Base-by-base conservation (phyloP, 371 early-diverging fungal genomes). In the Circinella minor region DNA sequence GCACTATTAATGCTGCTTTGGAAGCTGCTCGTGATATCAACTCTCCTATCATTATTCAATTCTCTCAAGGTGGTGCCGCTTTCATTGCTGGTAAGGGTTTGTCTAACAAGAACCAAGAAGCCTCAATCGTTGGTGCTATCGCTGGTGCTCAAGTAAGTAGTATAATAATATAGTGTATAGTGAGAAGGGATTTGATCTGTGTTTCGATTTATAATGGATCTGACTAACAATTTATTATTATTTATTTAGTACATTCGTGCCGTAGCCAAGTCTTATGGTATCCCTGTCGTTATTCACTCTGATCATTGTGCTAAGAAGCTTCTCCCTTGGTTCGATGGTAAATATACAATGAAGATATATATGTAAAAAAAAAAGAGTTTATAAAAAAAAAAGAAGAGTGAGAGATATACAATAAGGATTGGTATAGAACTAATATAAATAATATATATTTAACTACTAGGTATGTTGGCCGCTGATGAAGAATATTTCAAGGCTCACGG, bases 281-380 rank as follows among this genome's bases (percentile, higher is more conserved):
- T 95, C 70, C 96, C 96, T 66, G 95, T 95, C 66, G 78, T 92
- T 61, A 75, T 95, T 68, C 96, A 96, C 91, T 92, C 93, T 73
- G 96, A 96, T 80, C 96, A 96, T 89, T 96, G 96, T 83, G 96
- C 95, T 79, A 92, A 93, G 88, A 95, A 95, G 89, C 93, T 96
- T 69, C 87, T 96, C 61, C 95, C 95, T 49, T 96, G 96, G 96
- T 94, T 96, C 84, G 96, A 96, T 75, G 96, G 83, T 79, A 75
- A 72, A 65, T 14, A n/a, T 15, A 27, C 3, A 34, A 1, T 8
- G 18, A 55, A 15, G 17, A 55, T 18, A 55, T 55, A 20, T 55
- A 55, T 55, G 3, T 55, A 27, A 27, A 27, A 27, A 27, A 27
- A 27, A 27, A 1, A 27, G 27, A 37, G 54, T 51, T 1, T n/a